phyloP scores from a whole-genome alignment of 805 yeast genomes.

The Yarrowia deformans region DNA sequence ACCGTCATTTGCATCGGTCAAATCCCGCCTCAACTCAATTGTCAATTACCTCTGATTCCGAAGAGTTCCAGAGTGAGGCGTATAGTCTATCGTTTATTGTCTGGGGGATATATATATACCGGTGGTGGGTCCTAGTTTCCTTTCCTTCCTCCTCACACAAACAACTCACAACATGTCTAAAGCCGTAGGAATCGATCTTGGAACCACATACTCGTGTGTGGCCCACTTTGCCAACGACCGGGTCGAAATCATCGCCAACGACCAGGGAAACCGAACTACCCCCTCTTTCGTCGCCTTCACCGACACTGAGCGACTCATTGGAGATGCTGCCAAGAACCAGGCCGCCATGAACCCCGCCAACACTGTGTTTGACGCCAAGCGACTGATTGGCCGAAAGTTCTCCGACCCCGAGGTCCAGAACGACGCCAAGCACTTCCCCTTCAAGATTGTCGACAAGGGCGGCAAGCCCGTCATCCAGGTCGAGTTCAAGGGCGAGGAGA shows the following conservation, averaged over 20 bases:
- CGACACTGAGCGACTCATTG: constrained; percentile 48
- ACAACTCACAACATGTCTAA: constrained; percentile 50
- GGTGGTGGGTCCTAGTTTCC: too few relatives aligned
- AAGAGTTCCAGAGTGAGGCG: constrained; percentile 13
- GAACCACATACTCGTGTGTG: constrained; percentile 59
- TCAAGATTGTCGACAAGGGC: constrained; percentile 33
- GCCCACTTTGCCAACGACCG: constrained; percentile 85
- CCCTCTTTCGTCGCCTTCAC: constrained; percentile 85
- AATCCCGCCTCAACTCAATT: constrained; percentile 15
- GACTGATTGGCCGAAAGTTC: constrained; percentile 87
- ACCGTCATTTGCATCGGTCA: background rate
- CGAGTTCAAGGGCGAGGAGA: constrained; percentile 31
- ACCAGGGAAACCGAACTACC: constrained; percentile 98
- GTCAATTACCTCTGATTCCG: constrained; percentile 1
- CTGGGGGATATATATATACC: background rate
- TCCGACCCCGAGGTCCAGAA: constrained; percentile 57
- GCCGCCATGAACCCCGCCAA: constrained; percentile 95
- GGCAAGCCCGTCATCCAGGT: constrained; percentile 30
- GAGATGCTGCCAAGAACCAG: constrained; percentile 98
- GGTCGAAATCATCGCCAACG: constrained; percentile 95
- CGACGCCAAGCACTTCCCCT: constrained; percentile 33
- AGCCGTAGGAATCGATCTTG: constrained; percentile 61
- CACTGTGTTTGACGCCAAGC: constrained; percentile 94
- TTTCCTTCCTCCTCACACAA: too few relatives aligned
- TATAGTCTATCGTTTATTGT: constrained; percentile 2